phyloP scores from a whole-genome alignment of 257 asterid species.

The Ilex aquifolium region DNA sequence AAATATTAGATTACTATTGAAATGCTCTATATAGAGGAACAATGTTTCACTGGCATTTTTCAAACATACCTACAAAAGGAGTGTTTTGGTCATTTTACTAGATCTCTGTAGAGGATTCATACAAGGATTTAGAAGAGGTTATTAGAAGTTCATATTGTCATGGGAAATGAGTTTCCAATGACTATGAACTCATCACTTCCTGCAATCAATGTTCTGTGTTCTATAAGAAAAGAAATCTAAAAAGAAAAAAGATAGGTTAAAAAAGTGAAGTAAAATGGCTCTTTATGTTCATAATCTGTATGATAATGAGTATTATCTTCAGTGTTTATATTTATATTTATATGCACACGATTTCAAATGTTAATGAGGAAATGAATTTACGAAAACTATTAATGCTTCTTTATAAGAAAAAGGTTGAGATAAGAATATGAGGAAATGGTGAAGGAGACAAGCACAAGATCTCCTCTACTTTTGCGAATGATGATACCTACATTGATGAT shows the following conservation, averaged over 20 bases:
- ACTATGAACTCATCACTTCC: not conserved
- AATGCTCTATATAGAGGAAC: constrained; percentile 3
- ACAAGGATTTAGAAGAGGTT: not conserved
- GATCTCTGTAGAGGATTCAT: too few species aligned
- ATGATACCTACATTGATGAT: constrained; percentile 9
- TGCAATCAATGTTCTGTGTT: too few species aligned
- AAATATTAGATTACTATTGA: too few species aligned
- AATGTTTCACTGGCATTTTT: constrained; percentile 2
- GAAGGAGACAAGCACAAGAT: constrained; percentile 5
- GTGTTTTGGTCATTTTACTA: too few species aligned
- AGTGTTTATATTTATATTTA: not conserved
- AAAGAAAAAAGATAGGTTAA: not conserved
- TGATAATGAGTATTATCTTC: not conserved
- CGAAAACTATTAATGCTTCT: not conserved
- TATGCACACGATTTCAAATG: not conserved
- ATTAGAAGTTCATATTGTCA: not conserved
- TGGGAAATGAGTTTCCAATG: not conserved
- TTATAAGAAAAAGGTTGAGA: not conserved
- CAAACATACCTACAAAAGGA: too few species aligned
- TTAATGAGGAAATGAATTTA: not conserved
- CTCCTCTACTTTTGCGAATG: constrained; percentile 4
- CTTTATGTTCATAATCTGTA: too few species aligned
- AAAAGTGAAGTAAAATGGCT: not conserved
- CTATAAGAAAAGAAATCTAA: too few species aligned
- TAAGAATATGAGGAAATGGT: not conserved